Evolutionary conservation across 441 rosid species (phyloP).

Genomic region (Gossypium schwendimanii): DNA sequence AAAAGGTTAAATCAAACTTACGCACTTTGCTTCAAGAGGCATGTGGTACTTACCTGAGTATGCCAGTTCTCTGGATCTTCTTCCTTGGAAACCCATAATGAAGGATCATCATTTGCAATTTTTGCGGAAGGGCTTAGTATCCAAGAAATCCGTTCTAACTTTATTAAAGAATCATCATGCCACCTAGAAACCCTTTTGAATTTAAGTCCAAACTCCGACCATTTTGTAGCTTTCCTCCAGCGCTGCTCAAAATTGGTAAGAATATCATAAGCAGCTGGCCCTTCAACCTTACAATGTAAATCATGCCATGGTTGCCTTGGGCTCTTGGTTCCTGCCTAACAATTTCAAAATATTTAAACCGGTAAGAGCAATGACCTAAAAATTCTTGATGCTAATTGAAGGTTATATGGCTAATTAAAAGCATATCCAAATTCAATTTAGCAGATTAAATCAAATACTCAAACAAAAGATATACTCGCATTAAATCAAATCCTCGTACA

Average conservation of each 20-base stretch:
- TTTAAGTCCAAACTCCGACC: slow-evolving; percentile 55
- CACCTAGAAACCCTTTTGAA: slow-evolving; percentile 58
- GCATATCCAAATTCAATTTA: background rate
- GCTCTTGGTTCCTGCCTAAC: slow-evolving; percentile 54
- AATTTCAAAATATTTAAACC: background rate
- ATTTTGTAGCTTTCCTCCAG: slow-evolving; percentile 72
- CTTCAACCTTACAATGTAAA: slow-evolving; percentile 78
- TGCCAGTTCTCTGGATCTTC: slow-evolving; percentile 66
- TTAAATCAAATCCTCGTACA: background rate
- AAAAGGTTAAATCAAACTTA: background rate
- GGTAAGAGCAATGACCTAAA: background rate
- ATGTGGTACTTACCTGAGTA: slow-evolving; percentile 43
- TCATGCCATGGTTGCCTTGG: slow-evolving; percentile 94
- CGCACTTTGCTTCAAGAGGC: slow-evolving; percentile 2
- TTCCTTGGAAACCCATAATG: slow-evolving; percentile 44
- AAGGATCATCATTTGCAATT: slow-evolving; percentile 35
- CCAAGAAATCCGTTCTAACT: slow-evolving; percentile 81
- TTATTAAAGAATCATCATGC: slow-evolving; percentile 77
- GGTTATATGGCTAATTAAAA: background rate
- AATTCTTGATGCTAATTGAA: background rate
- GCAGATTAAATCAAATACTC: background rate
- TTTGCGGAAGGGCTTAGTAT: slow-evolving; percentile 56
- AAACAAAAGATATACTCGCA: no score
- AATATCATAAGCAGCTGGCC: slow-evolving; percentile 86
- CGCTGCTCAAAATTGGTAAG: slow-evolving; percentile 86